Evolutionary conservation across 2,329 filamentous ascomycete species (phyloP), one percentile per base, ranked within the genome.

Genomic region (Alternaria rosae): DNA sequence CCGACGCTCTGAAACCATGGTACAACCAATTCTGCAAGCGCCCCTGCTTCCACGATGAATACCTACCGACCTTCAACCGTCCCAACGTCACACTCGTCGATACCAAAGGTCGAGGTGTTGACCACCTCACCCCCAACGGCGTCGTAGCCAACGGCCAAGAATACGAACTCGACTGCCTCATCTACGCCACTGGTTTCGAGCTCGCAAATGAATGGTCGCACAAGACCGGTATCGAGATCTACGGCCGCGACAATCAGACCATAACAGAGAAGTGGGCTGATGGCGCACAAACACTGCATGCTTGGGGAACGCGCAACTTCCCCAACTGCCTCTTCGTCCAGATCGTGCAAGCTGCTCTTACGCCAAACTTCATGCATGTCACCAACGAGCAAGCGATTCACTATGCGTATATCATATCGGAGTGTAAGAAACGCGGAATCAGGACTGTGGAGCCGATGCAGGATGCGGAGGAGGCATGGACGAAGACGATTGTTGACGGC

Each of bases 1-100:
- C 88, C 0, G 80, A 82, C 26, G 81, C 76, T 3, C 80, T 90
- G 7, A 86, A 87, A 70, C 80, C 87, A 0, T 89, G 86, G 85
- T 91, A 90, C 69, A 83, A 85, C 0, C 76, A 77, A 0, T 89
- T 85, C 83, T 91, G 88, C 79, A 91, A 91, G 73, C 83, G 88
- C 0, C 87, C 88, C 0, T 84, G 81, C 42, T 90, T 89, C 75
- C 86, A 87, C 74, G 86, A 90, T 68, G 81, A 84, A 6, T 90
- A 88, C 68, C 82, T 90, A 0, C 70, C 80, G 3, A 67, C 84
- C 0, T 91, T 90, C 82, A 91, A 91, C 75, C 72, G 70, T 28
- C 75, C 81, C 0, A 85, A 88, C 67, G 88, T 91, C 4, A 81
- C 82, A 6, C 83, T 91, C 0, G 79, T 91, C 15, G 86, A 91